Percentiles rank a stretch among this genome's conserved stretches.
These are phyloP conservation scores for Trichomonascaceae sp. DNA, from an alignment of 1,139 yeast species.

Conservation along the genomic window DNA sequence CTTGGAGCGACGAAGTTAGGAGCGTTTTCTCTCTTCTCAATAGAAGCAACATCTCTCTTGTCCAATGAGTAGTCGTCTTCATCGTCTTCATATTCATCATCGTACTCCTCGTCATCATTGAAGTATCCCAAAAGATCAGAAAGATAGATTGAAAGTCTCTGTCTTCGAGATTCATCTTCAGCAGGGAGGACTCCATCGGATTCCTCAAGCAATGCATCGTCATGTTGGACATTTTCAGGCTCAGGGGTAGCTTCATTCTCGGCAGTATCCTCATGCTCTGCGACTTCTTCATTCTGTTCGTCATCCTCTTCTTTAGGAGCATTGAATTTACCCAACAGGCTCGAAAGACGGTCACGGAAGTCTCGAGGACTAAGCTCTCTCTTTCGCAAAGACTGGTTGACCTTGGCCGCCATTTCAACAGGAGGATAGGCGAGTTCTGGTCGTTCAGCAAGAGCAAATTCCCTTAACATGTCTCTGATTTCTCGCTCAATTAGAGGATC, in stretches of 20 bases:
- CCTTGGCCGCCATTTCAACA: slow-evolving; percentile 1
- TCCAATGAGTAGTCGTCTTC: slow-evolving; percentile 1
- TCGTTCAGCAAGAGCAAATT: not conserved
- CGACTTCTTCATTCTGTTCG: not conserved
- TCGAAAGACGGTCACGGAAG: slow-evolving; percentile 1
- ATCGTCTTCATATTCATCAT: not conserved
- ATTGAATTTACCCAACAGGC: not conserved
- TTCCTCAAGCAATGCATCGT: not conserved
- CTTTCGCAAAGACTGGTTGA: not conserved
- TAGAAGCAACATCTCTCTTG: slow-evolving; percentile 6
- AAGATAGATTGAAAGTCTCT: not conserved
- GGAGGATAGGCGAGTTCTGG: slow-evolving; percentile 5
- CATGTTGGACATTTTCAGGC: no score
- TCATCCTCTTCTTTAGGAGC: not conserved
- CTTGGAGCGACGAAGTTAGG: not conserved
- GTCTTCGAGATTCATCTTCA: slow-evolving; percentile 4
- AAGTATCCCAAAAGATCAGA: slow-evolving; percentile 3
- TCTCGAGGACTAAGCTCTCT: slow-evolving; percentile 7
- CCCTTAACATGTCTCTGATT: not conserved
- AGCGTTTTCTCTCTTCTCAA: slow-evolving; percentile 7
- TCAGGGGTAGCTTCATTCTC: not conserved
- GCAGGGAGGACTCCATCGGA: not conserved
- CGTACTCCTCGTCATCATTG: not conserved
- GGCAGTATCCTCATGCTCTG: not conserved
- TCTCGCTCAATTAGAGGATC: not conserved